Percentiles rank a stretch among this genome's conserved stretches.
These are phyloP conservation scores for Cryoendolithus antarcticus DNA, from an alignment of 2,329 filamentous ascomycete species.

Conservation along the genomic window DNA sequence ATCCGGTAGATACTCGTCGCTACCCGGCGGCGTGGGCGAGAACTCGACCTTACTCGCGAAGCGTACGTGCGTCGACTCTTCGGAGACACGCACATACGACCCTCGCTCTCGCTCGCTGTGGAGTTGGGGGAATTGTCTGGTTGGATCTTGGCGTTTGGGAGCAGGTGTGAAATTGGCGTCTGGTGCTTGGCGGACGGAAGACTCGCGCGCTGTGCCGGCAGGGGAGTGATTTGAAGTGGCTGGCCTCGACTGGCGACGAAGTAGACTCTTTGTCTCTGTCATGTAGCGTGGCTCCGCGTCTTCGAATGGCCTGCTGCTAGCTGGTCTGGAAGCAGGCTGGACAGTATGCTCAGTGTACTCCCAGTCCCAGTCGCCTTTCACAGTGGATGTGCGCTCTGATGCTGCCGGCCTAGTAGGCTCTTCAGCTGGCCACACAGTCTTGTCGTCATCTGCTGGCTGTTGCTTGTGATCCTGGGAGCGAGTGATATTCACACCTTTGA, in stretches of 20 bases:
- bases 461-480: not conserved
- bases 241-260: not conserved
- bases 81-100: conserved; percentile 4
- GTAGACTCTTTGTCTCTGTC: conserved; percentile 1
- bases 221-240: not conserved
- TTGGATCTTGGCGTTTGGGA: not conserved
- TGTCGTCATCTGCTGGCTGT: not conserved
- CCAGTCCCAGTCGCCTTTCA: conserved; percentile 5
- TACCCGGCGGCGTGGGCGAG: conserved; percentile 20
- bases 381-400: conserved; percentile 1
- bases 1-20: conserved; percentile 13
- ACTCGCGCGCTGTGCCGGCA: too few relatives aligned
- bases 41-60: conserved; percentile 22
- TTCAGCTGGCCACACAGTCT: conserved; percentile 2
- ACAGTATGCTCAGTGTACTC: conserved; percentile 3
- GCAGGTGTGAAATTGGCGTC: too few relatives aligned
- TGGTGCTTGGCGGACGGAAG: too few relatives aligned
- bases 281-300: not conserved
- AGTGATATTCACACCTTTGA: not conserved
- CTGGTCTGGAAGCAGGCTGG: not conserved
- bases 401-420: conserved; percentile 2
- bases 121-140: not conserved
- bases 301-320: too few relatives aligned
- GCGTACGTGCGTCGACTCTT: conserved; percentile 15
- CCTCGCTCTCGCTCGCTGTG: conserved; percentile 3